Evolutionary conservation across 805 yeast genomes (phyloP).

Genomic region (Ogataea thermomethanolica): DNA sequence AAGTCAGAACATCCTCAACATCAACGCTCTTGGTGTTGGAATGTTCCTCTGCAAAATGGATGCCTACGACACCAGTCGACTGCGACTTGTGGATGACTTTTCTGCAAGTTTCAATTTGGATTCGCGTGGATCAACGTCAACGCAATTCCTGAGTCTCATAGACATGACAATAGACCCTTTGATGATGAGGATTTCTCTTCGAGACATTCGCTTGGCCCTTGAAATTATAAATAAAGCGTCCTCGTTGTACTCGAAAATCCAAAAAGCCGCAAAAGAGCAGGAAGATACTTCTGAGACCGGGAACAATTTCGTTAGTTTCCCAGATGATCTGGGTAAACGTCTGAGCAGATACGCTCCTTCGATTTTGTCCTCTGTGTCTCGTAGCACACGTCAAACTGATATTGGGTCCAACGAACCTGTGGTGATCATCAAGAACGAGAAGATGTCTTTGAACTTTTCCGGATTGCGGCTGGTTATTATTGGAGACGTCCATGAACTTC

Average conservation of each 20-base stretch:
- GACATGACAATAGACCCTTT: conserved; percentile 77
- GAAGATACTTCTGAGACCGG: conserved; percentile 7
- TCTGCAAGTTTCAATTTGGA: conserved; percentile 74
- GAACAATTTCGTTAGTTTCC: conserved; percentile 38
- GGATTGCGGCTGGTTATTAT: conserved; percentile 80
- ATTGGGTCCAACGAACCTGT: conserved; percentile 25
- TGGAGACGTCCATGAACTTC: conserved; percentile 89
- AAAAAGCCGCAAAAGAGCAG: conserved; percentile 14
- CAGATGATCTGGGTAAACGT: conserved; percentile 61
- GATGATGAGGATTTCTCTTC: conserved; percentile 72
- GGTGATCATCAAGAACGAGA: conserved; percentile 63
- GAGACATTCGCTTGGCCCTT: conserved; percentile 82
- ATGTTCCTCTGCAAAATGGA: conserved; percentile 82
- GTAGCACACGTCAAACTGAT: conserved; percentile 21
- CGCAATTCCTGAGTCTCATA: conserved; percentile 57
- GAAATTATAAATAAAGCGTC: conserved; percentile 71
- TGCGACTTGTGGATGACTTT: conserved; percentile 85
- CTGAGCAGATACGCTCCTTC: conserved; percentile 69
- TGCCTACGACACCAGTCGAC: conserved; percentile 51
- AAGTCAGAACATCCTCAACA: conserved; percentile 60
- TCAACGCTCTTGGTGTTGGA: conserved; percentile 76
- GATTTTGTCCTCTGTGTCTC: conserved; percentile 49
- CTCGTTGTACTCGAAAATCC: conserved; percentile 38
- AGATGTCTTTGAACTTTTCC: conserved; percentile 58
- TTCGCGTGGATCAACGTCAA: conserved; percentile 57